These are phyloP conservation scores for Cyclotella cryptica DNA, from an alignment of 108 stramenopile genomes.

Conservation along the genomic window DNA sequence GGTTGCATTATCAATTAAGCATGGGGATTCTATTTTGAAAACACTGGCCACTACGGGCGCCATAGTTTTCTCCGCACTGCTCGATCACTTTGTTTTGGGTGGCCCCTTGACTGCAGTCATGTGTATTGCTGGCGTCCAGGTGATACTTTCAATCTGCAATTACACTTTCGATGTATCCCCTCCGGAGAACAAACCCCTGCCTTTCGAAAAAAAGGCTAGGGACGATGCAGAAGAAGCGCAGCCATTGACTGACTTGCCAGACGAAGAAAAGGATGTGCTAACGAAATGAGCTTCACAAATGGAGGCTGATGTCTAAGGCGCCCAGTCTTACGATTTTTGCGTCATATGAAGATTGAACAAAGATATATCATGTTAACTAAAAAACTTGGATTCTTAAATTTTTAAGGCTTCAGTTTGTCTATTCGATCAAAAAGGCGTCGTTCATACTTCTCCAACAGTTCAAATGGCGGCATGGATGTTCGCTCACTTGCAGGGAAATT, in stretches of 20 bases:
- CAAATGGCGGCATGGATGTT: constrained; percentile 25
- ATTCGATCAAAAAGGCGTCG: constrained; percentile 24
- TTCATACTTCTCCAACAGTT: constrained; percentile 47
- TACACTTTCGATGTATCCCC: constrained; percentile 83
- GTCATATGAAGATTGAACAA: no score
- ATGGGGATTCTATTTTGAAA: constrained; percentile 94
- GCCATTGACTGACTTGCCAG: constrained; percentile 9
- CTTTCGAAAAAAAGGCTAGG: constrained; percentile 19
- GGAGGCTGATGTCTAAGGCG: background rate
- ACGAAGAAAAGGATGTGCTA: background rate
- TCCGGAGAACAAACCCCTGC: constrained; percentile 29
- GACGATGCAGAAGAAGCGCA: constrained; percentile 31
- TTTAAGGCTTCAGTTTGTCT: background rate
- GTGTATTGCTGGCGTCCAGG: constrained; percentile 80
- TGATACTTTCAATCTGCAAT: constrained; percentile 83
- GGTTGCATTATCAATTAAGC: constrained; percentile 94
- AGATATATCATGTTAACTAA: background rate
- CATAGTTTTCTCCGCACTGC: constrained; percentile 71
- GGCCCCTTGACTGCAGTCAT: constrained; percentile 82
- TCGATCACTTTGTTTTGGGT: constrained; percentile 75
- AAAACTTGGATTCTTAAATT: background rate
- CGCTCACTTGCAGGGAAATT: constrained; percentile 44
- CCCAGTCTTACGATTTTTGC: no score
- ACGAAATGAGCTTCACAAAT: background rate
- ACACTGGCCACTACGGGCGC: constrained; percentile 92